These are phyloP conservation scores for Trametes punicea DNA, from an alignment of 768 basidiomycete species.

Conservation along the genomic window DNA sequence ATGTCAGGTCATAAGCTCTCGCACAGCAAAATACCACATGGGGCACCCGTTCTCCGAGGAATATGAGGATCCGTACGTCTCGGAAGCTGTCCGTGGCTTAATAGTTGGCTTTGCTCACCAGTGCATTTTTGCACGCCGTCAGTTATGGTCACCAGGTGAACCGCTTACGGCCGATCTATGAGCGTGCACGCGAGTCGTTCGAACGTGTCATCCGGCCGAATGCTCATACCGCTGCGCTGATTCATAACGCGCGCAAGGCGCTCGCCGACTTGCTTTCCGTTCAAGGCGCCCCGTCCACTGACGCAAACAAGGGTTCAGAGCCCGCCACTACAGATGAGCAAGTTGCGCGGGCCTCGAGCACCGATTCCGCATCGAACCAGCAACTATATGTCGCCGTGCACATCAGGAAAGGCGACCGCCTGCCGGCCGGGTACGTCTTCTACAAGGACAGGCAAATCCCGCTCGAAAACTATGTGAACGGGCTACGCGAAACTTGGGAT, in stretches of 20 bases:
- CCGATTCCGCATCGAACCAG: background rate
- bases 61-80: slow-evolving; percentile 66
- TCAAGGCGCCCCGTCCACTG: background rate
- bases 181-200: slow-evolving; percentile 46
- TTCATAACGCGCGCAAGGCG: slow-evolving; percentile 48
- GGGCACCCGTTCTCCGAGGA: slow-evolving; percentile 51
- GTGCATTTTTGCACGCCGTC: background rate
- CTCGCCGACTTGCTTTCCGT: slow-evolving; percentile 32
- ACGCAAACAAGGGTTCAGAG: background rate
- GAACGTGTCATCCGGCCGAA: slow-evolving; percentile 52
- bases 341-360: background rate
- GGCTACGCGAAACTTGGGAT: slow-evolving; percentile 41
- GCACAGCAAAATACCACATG: slow-evolving; percentile 64
- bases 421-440: slow-evolving; percentile 5
- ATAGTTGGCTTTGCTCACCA: background rate
- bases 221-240: slow-evolving; percentile 41
- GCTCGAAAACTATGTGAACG: slow-evolving; percentile 44
- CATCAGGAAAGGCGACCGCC: slow-evolving; percentile 61
- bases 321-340: background rate
- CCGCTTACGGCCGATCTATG: slow-evolving; percentile 54
- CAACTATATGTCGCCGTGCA: slow-evolving; percentile 53
- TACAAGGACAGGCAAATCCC: slow-evolving; percentile 39
- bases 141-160: slow-evolving; percentile 56
- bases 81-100: background rate
- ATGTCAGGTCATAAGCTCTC: slow-evolving; percentile 54